Percentiles rank a stretch among this genome's conserved stretches.
These are phyloP conservation scores for Haematococcus lacustris DNA, from an alignment of 139 green algal species.

Conservation along the genomic window DNA sequence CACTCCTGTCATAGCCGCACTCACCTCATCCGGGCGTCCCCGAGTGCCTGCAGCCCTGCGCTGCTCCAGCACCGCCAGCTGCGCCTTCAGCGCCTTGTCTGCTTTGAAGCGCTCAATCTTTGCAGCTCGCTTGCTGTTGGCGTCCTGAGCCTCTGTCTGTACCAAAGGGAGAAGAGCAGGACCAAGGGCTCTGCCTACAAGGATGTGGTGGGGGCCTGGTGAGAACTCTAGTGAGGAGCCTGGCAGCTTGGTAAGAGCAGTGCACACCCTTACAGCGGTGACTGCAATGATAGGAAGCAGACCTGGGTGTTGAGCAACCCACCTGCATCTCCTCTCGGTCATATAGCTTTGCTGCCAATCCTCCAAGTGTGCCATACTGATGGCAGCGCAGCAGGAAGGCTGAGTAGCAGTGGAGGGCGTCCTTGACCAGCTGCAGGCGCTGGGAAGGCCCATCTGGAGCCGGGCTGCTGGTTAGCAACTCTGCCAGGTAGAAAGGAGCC, in stretches of 20 bases:
- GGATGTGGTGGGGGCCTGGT: too few relatives aligned
- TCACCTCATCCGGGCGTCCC: too few relatives aligned
- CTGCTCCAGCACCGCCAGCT: constrained; percentile 29
- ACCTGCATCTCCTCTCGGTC: too few relatives aligned
- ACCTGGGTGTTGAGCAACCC: too few relatives aligned
- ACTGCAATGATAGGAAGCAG: too few relatives aligned
- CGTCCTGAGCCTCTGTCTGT: too few relatives aligned
- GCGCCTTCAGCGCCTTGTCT: constrained; percentile 17
- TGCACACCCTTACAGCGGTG: too few relatives aligned
- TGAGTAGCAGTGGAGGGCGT: not conserved
- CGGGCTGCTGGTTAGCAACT: constrained; percentile 14
- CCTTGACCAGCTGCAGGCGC: not conserved
- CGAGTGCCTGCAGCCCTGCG: constrained; percentile 13
- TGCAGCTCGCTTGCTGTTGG: constrained; percentile 17
- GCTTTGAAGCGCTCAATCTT: constrained; percentile 61
- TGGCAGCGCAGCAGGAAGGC: constrained; percentile 17
- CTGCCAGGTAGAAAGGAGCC: constrained; percentile 31
- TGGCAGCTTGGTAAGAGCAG: too few relatives aligned
- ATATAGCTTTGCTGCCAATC: constrained; percentile 5
- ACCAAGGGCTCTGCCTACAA: too few relatives aligned
- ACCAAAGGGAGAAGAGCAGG: too few relatives aligned
- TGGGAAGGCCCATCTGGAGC: not conserved
- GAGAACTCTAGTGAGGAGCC: too few relatives aligned
- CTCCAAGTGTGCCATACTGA: constrained; percentile 25
- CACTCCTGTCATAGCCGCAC: not conserved